phyloP scores from a whole-genome alignment of 2,329 filamentous ascomycete genomes.

The Pseudomassariella vexata region DNA sequence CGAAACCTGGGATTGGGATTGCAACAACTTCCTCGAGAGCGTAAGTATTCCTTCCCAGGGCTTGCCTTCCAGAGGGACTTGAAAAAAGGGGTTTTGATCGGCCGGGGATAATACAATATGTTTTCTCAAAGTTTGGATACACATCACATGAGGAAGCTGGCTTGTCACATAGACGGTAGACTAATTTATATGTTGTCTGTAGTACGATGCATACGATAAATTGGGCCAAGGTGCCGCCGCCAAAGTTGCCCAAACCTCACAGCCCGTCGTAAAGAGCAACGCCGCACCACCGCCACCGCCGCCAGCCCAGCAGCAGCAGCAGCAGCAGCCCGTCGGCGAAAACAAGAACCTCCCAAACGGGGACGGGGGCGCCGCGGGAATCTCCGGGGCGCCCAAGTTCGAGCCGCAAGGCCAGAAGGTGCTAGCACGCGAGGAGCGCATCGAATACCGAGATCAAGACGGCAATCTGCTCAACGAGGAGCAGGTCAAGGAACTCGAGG shows the following conservation, averaged over 20 bases:
- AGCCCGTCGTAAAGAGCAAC: conserved; percentile 13
- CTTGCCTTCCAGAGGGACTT: conserved; percentile 29
- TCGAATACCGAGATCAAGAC: conserved; percentile 93
- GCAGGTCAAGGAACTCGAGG: conserved; percentile 77
- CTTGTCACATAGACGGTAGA: conserved; percentile 8
- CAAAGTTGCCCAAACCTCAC: conserved; percentile 17
- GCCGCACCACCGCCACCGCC: conserved; percentile 14
- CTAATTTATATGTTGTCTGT: conserved; percentile 13
- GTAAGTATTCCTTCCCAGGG: conserved; percentile 56
- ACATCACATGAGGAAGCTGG: too few species aligned
- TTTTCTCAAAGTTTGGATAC: too few species aligned
- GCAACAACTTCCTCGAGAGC: conserved; percentile 81
- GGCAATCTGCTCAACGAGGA: conserved; percentile 83
- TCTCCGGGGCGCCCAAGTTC: conserved; percentile 44
- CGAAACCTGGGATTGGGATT: conserved; percentile 93
- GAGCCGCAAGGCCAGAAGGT: conserved; percentile 40
- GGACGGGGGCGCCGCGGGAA: conserved; percentile 14
- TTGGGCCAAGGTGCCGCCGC: conserved; percentile 17
- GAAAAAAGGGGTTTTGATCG: too few species aligned
- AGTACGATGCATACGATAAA: conserved; percentile 45
- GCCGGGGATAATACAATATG: too few species aligned
- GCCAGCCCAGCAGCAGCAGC: conserved; percentile 15
- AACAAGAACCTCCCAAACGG: conserved; percentile 20
- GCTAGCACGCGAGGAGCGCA: conserved; percentile 63
- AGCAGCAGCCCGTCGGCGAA: conserved; percentile 6